These are phyloP conservation scores for Mycena alexandri DNA, from an alignment of 768 basidiomycete species.

Conservation along the genomic window DNA sequence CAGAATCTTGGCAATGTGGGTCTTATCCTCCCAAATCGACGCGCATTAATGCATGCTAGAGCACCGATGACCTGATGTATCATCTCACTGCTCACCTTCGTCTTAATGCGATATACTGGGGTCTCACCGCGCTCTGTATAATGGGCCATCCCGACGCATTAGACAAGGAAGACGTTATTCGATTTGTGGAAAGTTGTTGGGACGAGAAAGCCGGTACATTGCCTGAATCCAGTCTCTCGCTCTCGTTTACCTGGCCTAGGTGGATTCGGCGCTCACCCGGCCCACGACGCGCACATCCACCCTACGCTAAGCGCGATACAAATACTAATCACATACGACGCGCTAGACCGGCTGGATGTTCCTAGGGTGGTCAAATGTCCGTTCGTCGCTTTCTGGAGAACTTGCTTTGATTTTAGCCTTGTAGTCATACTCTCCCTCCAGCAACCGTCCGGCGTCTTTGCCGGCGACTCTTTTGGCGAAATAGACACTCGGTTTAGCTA, in stretches of 20 bases:
- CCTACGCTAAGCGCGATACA: conserved; percentile 94
- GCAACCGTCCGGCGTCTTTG: conserved; percentile 87
- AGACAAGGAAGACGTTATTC: conserved; percentile 85
- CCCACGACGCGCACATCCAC: conserved; percentile 91
- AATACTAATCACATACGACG: conserved; percentile 88
- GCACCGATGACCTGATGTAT: conserved; percentile 86
- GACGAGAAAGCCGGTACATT: conserved; percentile 83
- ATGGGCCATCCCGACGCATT: conserved; percentile 86
- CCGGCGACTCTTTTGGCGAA: conserved; percentile 94
- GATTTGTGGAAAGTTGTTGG: conserved; percentile 96
- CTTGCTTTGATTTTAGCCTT: conserved; percentile 3
- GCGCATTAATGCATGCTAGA: conserved; percentile 54
- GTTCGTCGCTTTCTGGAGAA: conserved; percentile 7
- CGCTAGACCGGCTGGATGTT: conserved; percentile 77
- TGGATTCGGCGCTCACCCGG: conserved; percentile 92
- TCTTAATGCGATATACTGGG: conserved; percentile 98
- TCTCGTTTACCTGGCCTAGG: conserved; percentile 60
- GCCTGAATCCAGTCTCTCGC: conserved; percentile 23
- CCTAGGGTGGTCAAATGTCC: conserved; percentile 81
- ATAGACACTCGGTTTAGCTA: conserved; percentile 92
- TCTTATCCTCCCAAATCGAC: not conserved
- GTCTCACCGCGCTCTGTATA: conserved; percentile 85
- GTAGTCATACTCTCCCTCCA: conserved; percentile 89
- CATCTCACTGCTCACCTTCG: conserved; percentile 94
- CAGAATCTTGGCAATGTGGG: conserved; percentile 78